Base-by-base conservation (phyloP, 1,139 yeast species). In the Geotrichum cucujoidarum region DNA sequence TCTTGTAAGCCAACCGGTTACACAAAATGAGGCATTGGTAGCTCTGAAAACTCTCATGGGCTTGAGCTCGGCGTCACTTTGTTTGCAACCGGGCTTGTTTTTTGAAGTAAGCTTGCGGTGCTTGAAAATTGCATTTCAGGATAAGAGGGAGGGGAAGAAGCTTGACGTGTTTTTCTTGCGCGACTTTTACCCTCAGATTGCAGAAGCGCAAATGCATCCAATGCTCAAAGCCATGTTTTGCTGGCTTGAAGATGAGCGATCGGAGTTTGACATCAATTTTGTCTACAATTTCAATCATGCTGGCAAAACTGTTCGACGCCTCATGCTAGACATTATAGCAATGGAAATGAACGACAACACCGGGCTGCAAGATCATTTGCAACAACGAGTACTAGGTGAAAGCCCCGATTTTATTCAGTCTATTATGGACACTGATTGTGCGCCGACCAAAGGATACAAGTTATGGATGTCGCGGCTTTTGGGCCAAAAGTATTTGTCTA, bases 391-490 rank as follows among this genome's bases (percentile, higher is more conserved):
- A 7, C 17, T 24, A 13, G 29, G 29, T 13, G 20, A 27, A 6
- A 13, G 37, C 4, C 11, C 11, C 5, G 16, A 32, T 8, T 11
- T n/a, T n/a, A n/a, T n/a, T n/a, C n/a, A n/a, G n/a, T n/a, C n/a
- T n/a, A n/a, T n/a, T n/a, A n/a, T n/a, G n/a, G n/a, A n/a, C n/a
- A n/a, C n/a, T n/a, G n/a, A n/a, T n/a, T n/a, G n/a, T n/a, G n/a
- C n/a, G n/a, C n/a, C n/a, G n/a, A n/a, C n/a, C n/a, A n/a, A n/a
- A 22, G 50, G 46, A 8, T 47, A 38, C 25, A 39, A 40, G 10
- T 30, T 25, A n/a, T 47, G 50, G 50, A 32, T 47, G 4, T 43
- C 44, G 14, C 32, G 47, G 11, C 30, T 34, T 11, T 29, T 47
- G n/a, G 50, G 50, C 7, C 36, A 34, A n/a, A 27, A 20, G 6